A percentile compares a stretch with the other conserved stretches of the same genome.
Evolutionary conservation across 208 protist species (phyloP).

Genomic region (Acanthamoeba quina): DNA sequence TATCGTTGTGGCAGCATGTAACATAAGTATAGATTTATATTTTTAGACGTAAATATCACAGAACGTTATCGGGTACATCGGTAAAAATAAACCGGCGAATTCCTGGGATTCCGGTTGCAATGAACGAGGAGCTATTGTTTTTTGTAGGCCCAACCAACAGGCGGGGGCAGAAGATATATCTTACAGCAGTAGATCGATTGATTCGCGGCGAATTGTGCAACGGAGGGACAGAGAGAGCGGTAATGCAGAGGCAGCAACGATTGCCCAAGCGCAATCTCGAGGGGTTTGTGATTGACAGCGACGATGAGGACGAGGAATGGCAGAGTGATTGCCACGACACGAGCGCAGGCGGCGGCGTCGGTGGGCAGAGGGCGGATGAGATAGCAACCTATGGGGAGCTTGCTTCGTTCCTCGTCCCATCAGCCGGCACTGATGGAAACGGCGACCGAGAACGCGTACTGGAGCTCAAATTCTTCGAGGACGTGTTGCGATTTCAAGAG

Average conservation of each 20-base stretch:
- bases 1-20: no score
- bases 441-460: not conserved
- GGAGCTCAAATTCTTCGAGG: not conserved
- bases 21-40: no score
- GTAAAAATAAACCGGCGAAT: no score
- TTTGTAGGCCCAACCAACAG: no score
- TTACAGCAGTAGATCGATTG: no score
- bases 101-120: no score
- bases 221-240: not conserved
- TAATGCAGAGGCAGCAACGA: not conserved
- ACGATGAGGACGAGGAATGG: not conserved
- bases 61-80: no score
- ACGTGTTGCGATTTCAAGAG: conserved; percentile 2
- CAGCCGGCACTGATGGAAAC: not conserved
- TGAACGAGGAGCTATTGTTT: no score
- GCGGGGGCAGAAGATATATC: no score
- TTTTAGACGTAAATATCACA: no score
- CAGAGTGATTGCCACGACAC: not conserved
- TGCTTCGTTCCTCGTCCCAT: not conserved
- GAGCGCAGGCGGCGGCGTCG: not conserved
- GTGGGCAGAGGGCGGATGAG: not conserved
- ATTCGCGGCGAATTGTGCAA: no score
- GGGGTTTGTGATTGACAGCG: not conserved
- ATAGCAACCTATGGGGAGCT: not conserved
- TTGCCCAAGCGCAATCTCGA: not conserved